These are phyloP conservation scores for Leptodermis oblonga DNA, from an alignment of 257 asterid genomes.

Conservation along the genomic window DNA sequence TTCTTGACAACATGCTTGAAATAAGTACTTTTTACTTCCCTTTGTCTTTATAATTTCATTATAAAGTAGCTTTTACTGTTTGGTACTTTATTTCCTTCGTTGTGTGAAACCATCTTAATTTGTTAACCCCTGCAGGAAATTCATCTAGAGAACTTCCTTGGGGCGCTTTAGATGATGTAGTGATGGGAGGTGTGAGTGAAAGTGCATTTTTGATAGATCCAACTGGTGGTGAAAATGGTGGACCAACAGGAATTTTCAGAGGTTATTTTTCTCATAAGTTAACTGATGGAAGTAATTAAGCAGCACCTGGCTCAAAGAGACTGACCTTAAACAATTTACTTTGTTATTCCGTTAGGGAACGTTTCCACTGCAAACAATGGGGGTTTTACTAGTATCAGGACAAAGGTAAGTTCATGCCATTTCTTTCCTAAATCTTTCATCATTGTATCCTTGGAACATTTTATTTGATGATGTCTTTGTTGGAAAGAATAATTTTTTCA, in stretches of 20 bases:
- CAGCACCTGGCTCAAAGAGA: background rate
- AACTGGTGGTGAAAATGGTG: slow-evolving; percentile 69
- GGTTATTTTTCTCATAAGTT: slow-evolving; percentile 42
- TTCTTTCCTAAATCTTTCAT: slow-evolving; percentile 5
- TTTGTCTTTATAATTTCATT: background rate
- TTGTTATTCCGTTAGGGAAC: slow-evolving; percentile 41
- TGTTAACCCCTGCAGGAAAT: slow-evolving; percentile 39
- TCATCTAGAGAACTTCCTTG: slow-evolving; percentile 67
- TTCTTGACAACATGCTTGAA: background rate
- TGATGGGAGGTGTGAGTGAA: slow-evolving; percentile 99
- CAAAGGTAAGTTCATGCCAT: slow-evolving; percentile 46
- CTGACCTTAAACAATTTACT: background rate
- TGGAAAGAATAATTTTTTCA: background rate
- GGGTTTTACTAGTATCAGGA: slow-evolving; percentile 86
- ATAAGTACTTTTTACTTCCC: background rate
- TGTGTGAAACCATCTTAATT: slow-evolving; percentile 5
- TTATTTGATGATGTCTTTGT: background rate
- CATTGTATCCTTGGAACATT: background rate
- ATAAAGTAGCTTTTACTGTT: background rate
- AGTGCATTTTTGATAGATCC: slow-evolving; percentile 71
- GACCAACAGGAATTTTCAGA: slow-evolving; percentile 81
- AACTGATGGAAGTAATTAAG: background rate
- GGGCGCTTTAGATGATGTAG: slow-evolving; percentile 98
- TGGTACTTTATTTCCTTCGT: background rate
- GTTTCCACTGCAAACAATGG: slow-evolving; percentile 95